Percentiles rank a stretch among this genome's conserved stretches.
Evolutionary conservation across 805 yeast genomes (phyloP).

Genomic region (Monosporozyma solicola): DNA sequence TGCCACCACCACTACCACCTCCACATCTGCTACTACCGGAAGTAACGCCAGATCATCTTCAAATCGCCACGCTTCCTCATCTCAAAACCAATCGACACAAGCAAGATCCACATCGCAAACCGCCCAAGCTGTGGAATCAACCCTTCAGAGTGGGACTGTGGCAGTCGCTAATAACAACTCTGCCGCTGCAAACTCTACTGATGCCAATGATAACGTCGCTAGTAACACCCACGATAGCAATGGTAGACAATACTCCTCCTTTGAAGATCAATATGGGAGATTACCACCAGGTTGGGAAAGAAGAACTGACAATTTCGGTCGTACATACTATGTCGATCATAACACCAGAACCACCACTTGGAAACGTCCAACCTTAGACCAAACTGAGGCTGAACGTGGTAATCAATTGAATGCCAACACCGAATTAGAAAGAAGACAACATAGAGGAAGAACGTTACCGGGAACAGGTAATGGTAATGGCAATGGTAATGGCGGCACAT

Average conservation of each 20-base stretch:
- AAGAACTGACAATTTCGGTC: slow-evolving; percentile 92
- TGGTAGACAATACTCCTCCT: slow-evolving; percentile 70
- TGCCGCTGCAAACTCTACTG: slow-evolving; percentile 9
- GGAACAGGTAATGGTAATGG: slow-evolving; percentile 36
- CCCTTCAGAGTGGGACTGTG: slow-evolving; percentile 20
- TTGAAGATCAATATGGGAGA: slow-evolving; percentile 94
- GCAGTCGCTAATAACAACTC: slow-evolving; percentile 12
- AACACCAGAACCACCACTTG: slow-evolving; percentile 98
- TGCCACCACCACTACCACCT: slow-evolving; percentile 9
- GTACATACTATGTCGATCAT: slow-evolving; percentile 97
- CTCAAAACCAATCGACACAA: slow-evolving; percentile 7
- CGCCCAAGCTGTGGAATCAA: slow-evolving; percentile 26
- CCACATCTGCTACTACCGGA: slow-evolving; percentile 14
- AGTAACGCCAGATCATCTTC: slow-evolving; percentile 5
- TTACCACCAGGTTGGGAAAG: slow-evolving; percentile 99
- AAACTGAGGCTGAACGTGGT: slow-evolving; percentile 57
- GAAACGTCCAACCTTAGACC: slow-evolving; percentile 88
- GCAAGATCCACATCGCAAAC: slow-evolving; percentile 8
- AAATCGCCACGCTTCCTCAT: slow-evolving; percentile 1
- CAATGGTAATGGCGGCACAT: slow-evolving; percentile 23
- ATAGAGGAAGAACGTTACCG: slow-evolving; percentile 83
- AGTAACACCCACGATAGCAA: slow-evolving; percentile 9
- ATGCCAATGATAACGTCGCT: slow-evolving; percentile 7
- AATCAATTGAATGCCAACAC: slow-evolving; percentile 57
- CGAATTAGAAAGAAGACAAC: slow-evolving; percentile 85